Percentiles rank a stretch among this genome's conserved stretches.
Evolutionary conservation across 805 yeast genomes (phyloP).

Genomic region (Cyberlindnera nakhonratchasimensis): DNA sequence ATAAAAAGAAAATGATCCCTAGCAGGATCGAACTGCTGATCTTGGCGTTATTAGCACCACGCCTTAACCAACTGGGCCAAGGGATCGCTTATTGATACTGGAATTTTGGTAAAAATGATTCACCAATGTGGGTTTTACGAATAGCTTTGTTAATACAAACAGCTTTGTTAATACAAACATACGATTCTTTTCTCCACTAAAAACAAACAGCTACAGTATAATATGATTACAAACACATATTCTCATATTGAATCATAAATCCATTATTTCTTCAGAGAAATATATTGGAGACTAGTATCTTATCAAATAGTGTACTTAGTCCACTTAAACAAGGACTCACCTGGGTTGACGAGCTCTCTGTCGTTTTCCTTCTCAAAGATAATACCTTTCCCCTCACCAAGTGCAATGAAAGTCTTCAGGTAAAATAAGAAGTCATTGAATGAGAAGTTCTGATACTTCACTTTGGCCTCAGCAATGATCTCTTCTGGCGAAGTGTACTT

Average conservation of each 20-base stretch:
- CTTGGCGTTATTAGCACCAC: slow-evolving; percentile 54
- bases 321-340: slow-evolving; percentile 44
- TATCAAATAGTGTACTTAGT: slow-evolving; percentile 26
- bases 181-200: no score
- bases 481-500: slow-evolving; percentile 33
- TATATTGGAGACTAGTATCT: no score
- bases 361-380: slow-evolving; percentile 30
- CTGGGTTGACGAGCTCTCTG: slow-evolving; percentile 44
- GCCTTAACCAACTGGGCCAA: slow-evolving; percentile 63
- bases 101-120: background rate
- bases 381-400: slow-evolving; percentile 42
- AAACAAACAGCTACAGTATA: no score
- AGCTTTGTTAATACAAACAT: no score
- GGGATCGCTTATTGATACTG: slow-evolving; percentile 35
- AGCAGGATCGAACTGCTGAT: slow-evolving; percentile 88
- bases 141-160: no score
- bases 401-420: slow-evolving; percentile 34
- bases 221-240: no score
- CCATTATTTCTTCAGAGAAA: background rate
- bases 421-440: slow-evolving; percentile 36
- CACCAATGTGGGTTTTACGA: no score
- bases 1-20: slow-evolving; percentile 52
- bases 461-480: slow-evolving; percentile 32
- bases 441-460: slow-evolving; percentile 30
- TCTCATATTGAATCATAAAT: background rate